Percentiles rank a stretch among this genome's conserved stretches.
Evolutionary conservation across 352 stramenopile species (phyloP).

Genomic region (Phytophthora pluvialis): DNA sequence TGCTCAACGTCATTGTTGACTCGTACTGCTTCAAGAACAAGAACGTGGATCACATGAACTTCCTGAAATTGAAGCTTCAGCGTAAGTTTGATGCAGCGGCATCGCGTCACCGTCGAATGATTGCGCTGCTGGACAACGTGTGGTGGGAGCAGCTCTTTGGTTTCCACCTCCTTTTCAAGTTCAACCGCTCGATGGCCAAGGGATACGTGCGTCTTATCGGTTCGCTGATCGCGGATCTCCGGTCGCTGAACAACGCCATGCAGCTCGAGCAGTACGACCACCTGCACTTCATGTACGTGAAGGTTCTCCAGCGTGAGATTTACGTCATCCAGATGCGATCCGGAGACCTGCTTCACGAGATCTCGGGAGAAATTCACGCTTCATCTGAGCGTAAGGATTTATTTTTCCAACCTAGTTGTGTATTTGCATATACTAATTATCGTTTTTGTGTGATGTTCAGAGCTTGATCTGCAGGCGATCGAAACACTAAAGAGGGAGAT

Average conservation of each 20-base stretch:
- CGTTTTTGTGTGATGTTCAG: slow-evolving; percentile 18
- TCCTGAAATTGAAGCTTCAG: slow-evolving; percentile 72
- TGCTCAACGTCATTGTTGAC: slow-evolving; percentile 85
- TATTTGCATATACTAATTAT: neutral
- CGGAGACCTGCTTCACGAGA: slow-evolving; percentile 71
- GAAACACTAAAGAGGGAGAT: slow-evolving; percentile 64
- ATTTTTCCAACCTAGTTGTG: neutral
- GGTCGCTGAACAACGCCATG: slow-evolving; percentile 81
- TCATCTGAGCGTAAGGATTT: slow-evolving; percentile 46
- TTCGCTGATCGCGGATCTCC: slow-evolving; percentile 69
- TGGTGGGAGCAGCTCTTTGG: slow-evolving; percentile 87
- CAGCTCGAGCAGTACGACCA: slow-evolving; percentile 77
- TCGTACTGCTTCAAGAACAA: slow-evolving; percentile 91
- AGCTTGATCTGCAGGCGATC: slow-evolving; percentile 60
- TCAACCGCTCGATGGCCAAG: slow-evolving; percentile 75
- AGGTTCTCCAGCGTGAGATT: slow-evolving; percentile 80
- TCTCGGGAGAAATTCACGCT: slow-evolving; percentile 64
- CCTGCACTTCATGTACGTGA: slow-evolving; percentile 80
- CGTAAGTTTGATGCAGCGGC: slow-evolving; percentile 70
- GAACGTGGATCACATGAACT: slow-evolving; percentile 86
- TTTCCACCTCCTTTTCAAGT: slow-evolving; percentile 69
- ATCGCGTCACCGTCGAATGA: slow-evolving; percentile 67
- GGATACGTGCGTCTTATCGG: slow-evolving; percentile 70
- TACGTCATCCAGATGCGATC: slow-evolving; percentile 80
- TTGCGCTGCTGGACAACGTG: slow-evolving; percentile 62